phyloP scores from a whole-genome alignment of 352 stramenopile species.

The Pythium plurisporium region DNA sequence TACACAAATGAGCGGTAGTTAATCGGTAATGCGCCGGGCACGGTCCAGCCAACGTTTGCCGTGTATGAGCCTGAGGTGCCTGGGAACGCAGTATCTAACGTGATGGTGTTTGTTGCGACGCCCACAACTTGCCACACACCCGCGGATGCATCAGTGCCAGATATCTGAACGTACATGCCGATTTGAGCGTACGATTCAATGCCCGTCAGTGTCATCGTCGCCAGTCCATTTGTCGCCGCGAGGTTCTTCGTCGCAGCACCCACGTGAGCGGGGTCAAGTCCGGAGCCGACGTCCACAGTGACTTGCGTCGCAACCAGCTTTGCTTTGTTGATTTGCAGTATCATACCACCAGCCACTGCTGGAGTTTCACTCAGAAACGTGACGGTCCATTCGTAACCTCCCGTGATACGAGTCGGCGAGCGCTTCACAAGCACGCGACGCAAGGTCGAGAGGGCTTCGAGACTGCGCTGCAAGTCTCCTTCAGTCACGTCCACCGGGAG shows the following conservation, averaged over 20 bases:
- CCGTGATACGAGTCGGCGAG: conserved; percentile 27
- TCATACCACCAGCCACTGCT: conserved; percentile 29
- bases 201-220: conserved; percentile 36
- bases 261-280: conserved; percentile 42
- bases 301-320: conserved; percentile 35
- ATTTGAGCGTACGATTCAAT: conserved; percentile 32
- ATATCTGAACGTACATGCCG: conserved; percentile 56
- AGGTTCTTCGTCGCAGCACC: conserved; percentile 35
- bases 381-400: conserved; percentile 73
- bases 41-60: conserved; percentile 53
- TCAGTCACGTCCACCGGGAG: conserved; percentile 56
- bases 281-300: conserved; percentile 31
- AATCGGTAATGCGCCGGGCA: conserved; percentile 44
- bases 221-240: conserved; percentile 22
- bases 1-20: conserved; percentile 50
- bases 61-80: conserved; percentile 34
- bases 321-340: conserved; percentile 32
- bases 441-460: conserved; percentile 52
- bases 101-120: conserved; percentile 51
- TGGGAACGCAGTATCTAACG: conserved; percentile 38
- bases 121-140: conserved; percentile 42
- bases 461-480: conserved; percentile 48
- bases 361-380: conserved; percentile 67
- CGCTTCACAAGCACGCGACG: conserved; percentile 78
- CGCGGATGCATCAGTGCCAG: conserved; percentile 26